Percentiles rank a stretch among this genome's conserved stretches.
phyloP scores from a whole-genome alignment of 2,329 filamentous ascomycete species.

The Botryosphaeria dothidea region DNA sequence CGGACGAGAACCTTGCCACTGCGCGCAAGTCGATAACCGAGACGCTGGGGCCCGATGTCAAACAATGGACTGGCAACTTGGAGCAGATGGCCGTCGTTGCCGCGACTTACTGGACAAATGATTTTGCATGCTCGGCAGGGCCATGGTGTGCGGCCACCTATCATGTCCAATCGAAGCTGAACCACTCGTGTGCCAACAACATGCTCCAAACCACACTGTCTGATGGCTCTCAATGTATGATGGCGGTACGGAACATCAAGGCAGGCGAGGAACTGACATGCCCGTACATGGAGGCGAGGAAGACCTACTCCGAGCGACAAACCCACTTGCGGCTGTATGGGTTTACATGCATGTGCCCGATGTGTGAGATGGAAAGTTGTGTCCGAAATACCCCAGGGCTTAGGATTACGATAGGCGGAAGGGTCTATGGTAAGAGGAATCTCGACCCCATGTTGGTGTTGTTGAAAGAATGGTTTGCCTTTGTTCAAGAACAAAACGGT shows the following conservation, averaged over 20 bases:
- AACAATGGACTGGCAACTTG: not conserved
- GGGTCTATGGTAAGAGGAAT: too few relatives aligned
- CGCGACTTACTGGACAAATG: not conserved
- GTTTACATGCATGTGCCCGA: not conserved
- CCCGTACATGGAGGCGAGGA: not conserved
- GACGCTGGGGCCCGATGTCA: not conserved
- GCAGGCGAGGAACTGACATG: not conserved
- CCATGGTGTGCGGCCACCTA: not conserved
- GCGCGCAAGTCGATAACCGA: not conserved
- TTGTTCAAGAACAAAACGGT: not conserved
- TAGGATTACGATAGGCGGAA: not conserved
- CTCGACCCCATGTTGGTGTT: not conserved
- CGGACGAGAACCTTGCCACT: not conserved
- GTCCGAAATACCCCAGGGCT: not conserved
- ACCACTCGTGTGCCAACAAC: constrained; percentile 1
- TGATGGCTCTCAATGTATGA: not conserved
- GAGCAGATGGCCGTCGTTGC: not conserved
- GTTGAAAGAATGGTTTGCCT: not conserved
- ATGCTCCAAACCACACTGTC: not conserved
- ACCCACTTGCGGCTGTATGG: not conserved
- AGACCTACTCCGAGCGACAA: not conserved
- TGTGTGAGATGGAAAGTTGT: not conserved
- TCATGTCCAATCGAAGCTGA: not conserved
- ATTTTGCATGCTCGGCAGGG: not conserved
- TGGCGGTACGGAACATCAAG: not conserved